These are phyloP conservation scores for Aulographum hederae DNA, from an alignment of 2,329 filamentous ascomycete species.

Conservation along the genomic window DNA sequence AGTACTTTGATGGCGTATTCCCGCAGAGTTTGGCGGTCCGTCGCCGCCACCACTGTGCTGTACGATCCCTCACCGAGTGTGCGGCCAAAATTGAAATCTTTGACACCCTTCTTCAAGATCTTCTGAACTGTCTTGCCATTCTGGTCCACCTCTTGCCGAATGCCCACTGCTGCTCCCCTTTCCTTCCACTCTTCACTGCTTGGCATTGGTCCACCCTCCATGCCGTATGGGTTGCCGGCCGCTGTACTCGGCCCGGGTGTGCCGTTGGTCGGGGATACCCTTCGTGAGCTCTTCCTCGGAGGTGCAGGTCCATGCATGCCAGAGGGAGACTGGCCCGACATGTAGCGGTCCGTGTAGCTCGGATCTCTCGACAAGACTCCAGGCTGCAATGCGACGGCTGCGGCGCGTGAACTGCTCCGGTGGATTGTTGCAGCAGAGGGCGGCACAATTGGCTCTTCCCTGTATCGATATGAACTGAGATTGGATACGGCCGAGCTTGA, in stretches of 20 bases:
- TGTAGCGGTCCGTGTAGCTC: conserved; percentile 53
- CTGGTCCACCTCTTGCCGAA: conserved; percentile 68
- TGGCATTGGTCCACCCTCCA: conserved; percentile 37
- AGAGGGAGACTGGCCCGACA: conserved; percentile 35
- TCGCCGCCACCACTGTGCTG: conserved; percentile 85
- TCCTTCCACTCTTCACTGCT: conserved; percentile 94
- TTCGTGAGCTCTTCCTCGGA: conserved; percentile 58
- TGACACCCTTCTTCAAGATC: conserved; percentile 88
- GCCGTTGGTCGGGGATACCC: conserved; percentile 28
- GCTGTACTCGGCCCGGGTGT: background rate
- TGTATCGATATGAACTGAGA: conserved; percentile 27
- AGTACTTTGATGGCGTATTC: conserved; percentile 98
- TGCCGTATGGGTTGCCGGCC: conserved; percentile 24
- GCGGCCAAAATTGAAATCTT: conserved; percentile 86
- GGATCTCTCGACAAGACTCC: conserved; percentile 47
- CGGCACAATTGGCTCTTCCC: conserved; percentile 20
- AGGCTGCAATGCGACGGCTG: conserved; percentile 37
- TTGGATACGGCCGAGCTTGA: conserved; percentile 22
- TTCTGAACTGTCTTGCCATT: conserved; percentile 67
- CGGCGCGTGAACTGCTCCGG: conserved; percentile 43
- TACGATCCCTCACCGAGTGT: conserved; percentile 92
- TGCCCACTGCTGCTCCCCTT: conserved; percentile 69
- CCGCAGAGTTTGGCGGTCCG: conserved; percentile 81
- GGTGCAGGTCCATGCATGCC: conserved; percentile 45
- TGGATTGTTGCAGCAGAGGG: conserved; percentile 25